Percentiles rank a stretch among this genome's conserved stretches.
phyloP scores from a whole-genome alignment of 2,329 filamentous ascomycete species.

The Sporothrix inflata region DNA sequence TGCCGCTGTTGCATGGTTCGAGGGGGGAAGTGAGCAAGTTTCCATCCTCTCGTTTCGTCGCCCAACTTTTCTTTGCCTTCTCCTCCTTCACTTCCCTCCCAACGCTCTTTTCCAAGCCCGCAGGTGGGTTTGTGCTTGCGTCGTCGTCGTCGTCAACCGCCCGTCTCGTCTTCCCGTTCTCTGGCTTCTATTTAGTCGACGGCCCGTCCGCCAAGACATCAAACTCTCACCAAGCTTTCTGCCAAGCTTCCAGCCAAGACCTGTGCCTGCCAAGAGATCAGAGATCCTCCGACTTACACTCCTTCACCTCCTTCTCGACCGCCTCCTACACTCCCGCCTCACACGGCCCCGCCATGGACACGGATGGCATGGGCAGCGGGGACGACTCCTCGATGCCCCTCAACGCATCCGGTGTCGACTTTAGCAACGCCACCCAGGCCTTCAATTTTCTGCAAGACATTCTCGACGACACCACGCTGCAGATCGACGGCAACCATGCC shows the following conservation, averaged over 20 bases:
- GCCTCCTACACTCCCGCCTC: not conserved
- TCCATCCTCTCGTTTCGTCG: not conserved
- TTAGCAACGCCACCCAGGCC: not conserved
- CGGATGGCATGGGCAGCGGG: slow-evolving; percentile 8
- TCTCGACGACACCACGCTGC: not conserved
- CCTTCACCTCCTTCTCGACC: not conserved
- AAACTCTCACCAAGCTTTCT: not conserved
- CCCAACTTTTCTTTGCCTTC: not conserved
- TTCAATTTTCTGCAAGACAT: slow-evolving; percentile 1
- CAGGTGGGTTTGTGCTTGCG: not conserved
- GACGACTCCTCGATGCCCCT: slow-evolving; percentile 1
- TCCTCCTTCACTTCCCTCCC: not conserved
- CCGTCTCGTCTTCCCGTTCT: not conserved
- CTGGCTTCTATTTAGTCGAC: not conserved
- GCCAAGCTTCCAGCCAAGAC: not conserved
- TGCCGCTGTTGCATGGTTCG: not conserved
- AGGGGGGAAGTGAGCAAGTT: not conserved
- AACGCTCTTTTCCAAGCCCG: not conserved
- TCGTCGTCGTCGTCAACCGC: not conserved
- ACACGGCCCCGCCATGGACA: not conserved
- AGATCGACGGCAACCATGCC: slow-evolving; percentile 2
- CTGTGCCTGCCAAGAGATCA: not conserved
- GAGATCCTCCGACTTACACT: not conserved
- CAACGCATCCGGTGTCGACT: slow-evolving; percentile 7
- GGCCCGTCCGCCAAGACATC: slow-evolving; percentile 6